Conservation (phyloP, 768 basidiomycete genomes). For the Porpolomopsis calyptriformis region DNA sequence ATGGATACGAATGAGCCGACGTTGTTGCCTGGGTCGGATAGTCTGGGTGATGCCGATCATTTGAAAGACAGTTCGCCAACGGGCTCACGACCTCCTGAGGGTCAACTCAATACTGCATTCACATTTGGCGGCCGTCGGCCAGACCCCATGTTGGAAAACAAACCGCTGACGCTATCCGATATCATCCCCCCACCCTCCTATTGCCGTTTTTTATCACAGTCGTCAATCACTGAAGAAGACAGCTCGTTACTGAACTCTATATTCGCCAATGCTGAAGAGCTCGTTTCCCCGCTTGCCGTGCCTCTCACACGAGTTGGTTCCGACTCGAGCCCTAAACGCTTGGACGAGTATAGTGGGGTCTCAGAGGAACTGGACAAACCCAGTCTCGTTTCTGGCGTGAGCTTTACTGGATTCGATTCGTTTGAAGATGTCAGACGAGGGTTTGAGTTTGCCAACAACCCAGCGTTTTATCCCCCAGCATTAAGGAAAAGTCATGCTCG, state of each 20-base stretch:
- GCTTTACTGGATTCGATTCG: slow-evolving; percentile 63
- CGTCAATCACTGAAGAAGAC: slow-evolving; percentile 36
- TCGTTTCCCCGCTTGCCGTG: slow-evolving; percentile 27
- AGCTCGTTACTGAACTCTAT: slow-evolving; percentile 48
- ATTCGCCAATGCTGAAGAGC: slow-evolving; percentile 36
- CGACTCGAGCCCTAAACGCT: slow-evolving; percentile 30
- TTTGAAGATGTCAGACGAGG: slow-evolving; percentile 73
- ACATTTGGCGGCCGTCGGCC: slow-evolving; percentile 53
- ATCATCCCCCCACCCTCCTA: slow-evolving; percentile 61
- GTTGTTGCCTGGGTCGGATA: slow-evolving; percentile 29
- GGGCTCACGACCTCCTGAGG: slow-evolving; percentile 43
- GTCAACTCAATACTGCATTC: slow-evolving; percentile 61
- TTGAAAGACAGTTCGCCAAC: slow-evolving; percentile 20
- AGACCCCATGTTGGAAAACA: slow-evolving; percentile 17
- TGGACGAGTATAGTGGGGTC: slow-evolving; percentile 15
- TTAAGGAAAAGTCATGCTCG: slow-evolving; percentile 31
- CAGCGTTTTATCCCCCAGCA: slow-evolving; percentile 54
- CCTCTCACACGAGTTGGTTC: slow-evolving; percentile 30
- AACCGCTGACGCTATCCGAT: slow-evolving; percentile 54
- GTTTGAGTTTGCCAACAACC: slow-evolving; percentile 60
- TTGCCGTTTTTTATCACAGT: slow-evolving; percentile 36
- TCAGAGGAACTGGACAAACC: slow-evolving; percentile 23
- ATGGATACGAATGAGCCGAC: slow-evolving; percentile 26
- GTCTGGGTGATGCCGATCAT: slow-evolving; percentile 26
- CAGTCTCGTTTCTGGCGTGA: slow-evolving; percentile 41